Conservation (phyloP, 1,284 basidiomycete species). For the Neonothopanus nambi region DNA sequence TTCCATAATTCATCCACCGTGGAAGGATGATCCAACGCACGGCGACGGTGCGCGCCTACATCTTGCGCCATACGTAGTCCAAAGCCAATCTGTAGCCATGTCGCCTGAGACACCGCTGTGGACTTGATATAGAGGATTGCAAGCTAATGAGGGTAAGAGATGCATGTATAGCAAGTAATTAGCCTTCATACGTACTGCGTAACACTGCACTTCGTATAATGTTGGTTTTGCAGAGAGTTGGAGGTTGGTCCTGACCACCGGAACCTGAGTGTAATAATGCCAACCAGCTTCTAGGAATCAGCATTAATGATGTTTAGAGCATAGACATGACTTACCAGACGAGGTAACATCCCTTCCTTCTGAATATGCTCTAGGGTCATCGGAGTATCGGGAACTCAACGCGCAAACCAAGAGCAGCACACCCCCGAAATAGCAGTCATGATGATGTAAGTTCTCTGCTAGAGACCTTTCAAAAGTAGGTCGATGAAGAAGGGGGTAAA, state of each 20-base stretch:
- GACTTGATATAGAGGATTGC: constrained; percentile 34
- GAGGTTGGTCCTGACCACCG: constrained; percentile 56
- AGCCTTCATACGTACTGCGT: constrained; percentile 39
- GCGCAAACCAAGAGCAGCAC: constrained; percentile 78
- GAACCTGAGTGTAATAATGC: constrained; percentile 70
- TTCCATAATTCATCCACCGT: constrained; percentile 66
- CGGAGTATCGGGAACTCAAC: constrained; percentile 65
- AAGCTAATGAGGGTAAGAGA: constrained; percentile 27
- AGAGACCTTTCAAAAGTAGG: constrained; percentile 69
- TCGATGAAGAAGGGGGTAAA: constrained; percentile 76
- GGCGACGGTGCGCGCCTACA: constrained; percentile 51
- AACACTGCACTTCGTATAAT: constrained; percentile 71
- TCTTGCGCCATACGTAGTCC: constrained; percentile 58
- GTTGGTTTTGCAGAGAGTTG: constrained; percentile 49
- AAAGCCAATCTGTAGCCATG: constrained; percentile 60
- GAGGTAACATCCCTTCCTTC: constrained; percentile 47
- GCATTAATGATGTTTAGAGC: too few species aligned
- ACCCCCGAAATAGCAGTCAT: constrained; percentile 63
- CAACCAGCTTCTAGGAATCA: constrained; percentile 52
- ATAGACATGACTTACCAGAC: constrained; percentile 30
- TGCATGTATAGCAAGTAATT: background rate
- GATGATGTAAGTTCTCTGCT: constrained; percentile 56
- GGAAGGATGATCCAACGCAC: constrained; percentile 32
- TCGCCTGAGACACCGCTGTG: constrained; percentile 45
- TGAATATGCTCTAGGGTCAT: constrained; percentile 65